phyloP scores from a whole-genome alignment of 1,284 basidiomycete species.

The Neotropicomus parvogracilis region DNA sequence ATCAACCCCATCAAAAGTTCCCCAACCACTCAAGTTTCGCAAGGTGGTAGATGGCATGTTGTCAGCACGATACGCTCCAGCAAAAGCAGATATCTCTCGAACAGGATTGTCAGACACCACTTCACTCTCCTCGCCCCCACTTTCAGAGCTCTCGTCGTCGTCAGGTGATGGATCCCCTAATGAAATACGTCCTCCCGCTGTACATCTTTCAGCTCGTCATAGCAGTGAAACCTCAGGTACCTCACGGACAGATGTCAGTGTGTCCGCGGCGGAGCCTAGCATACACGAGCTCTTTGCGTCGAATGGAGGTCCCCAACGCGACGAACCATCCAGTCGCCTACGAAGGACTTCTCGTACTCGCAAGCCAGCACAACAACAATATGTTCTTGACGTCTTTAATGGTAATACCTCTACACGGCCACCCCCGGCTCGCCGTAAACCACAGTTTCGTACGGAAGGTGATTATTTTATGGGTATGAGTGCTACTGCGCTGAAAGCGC shows the following conservation, averaged over 20 bases:
- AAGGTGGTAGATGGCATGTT: slow-evolving; percentile 38
- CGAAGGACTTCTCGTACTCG: slow-evolving; percentile 54
- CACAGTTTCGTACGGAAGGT: slow-evolving; percentile 37
- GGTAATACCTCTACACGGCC: slow-evolving; percentile 33
- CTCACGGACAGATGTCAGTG: slow-evolving; percentile 1
- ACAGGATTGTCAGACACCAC: slow-evolving; percentile 4
- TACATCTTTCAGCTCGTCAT: not conserved
- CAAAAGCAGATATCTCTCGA: slow-evolving; percentile 15
- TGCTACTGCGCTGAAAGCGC: slow-evolving; percentile 58
- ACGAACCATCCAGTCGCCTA: slow-evolving; percentile 19
- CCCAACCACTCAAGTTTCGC: slow-evolving; percentile 31
- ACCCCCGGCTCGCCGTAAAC: slow-evolving; percentile 38
- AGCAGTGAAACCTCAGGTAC: slow-evolving; percentile 2
- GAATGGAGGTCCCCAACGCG: slow-evolving; percentile 5
- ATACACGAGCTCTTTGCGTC: not conserved
- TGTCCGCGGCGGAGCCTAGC: not conserved
- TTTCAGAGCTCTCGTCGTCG: slow-evolving; percentile 29
- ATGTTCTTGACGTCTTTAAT: slow-evolving; percentile 41
- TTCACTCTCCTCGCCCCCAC: slow-evolving; percentile 19
- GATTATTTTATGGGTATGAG: slow-evolving; percentile 60
- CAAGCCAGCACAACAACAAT: slow-evolving; percentile 38
- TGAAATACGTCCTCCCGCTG: not conserved
- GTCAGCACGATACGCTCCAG: slow-evolving; percentile 25
- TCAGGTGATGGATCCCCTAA: slow-evolving; percentile 19
- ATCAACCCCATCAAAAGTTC: slow-evolving; percentile 23